Conservation (phyloP, 345 rosid species). For the Eucalyptus pauciflora region DNA sequence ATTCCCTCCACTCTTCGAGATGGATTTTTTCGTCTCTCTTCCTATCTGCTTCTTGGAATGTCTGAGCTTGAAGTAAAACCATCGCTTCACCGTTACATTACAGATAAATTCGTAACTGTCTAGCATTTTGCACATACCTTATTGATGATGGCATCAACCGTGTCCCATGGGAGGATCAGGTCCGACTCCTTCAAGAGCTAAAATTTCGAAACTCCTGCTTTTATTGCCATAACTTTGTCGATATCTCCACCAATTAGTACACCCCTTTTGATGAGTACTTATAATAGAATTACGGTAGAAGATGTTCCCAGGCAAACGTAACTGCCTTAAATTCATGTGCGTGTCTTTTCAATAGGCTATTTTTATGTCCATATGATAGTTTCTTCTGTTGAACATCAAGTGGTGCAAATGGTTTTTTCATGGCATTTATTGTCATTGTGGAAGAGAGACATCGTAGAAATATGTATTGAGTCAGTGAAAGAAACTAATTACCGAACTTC, state of each 20-base stretch:
- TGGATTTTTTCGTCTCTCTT: constrained; percentile 36
- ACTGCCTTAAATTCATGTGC: not conserved
- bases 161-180: constrained; percentile 20
- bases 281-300: too few relatives aligned
- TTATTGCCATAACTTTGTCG: not conserved
- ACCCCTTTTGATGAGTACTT: not conserved
- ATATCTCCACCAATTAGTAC: not conserved
- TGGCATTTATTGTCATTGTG: not conserved
- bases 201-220: constrained; percentile 5
- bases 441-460: not conserved
- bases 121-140: constrained; percentile 1
- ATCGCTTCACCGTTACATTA: not conserved
- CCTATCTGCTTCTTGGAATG: constrained; percentile 28
- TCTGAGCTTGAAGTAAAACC: not conserved
- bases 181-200: constrained; percentile 33
- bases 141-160: constrained; percentile 15
- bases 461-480: not conserved
- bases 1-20: constrained; percentile 21
- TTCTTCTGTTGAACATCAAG: not conserved
- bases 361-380: not conserved
- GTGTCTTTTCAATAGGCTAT: not conserved
- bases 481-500: not conserved
- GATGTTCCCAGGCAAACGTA: not conserved
- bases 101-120: not conserved
- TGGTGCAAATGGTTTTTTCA: not conserved